A percentile compares a stretch with the other conserved stretches of the same genome.
Conservation (phyloP, 2,329 filamentous ascomycete species). For the Aspergillus udagawae region DNA sequence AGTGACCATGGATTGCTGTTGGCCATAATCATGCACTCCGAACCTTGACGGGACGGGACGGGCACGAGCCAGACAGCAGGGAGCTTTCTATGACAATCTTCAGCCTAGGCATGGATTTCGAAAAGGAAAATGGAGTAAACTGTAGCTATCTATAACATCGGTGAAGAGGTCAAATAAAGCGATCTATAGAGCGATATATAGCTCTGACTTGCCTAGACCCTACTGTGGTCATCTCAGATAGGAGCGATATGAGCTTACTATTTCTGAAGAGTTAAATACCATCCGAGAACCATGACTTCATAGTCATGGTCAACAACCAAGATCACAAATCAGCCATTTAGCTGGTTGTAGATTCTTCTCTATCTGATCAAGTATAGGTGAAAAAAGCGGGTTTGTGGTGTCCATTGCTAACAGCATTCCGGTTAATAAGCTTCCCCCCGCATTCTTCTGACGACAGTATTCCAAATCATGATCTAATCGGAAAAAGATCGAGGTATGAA, state of each 20-base stretch:
- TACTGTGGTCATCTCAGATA: not conserved
- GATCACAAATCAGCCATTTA: not conserved
- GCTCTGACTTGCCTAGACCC: not conserved
- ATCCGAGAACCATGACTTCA: not conserved
- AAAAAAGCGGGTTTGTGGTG: not conserved
- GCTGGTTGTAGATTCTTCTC: not conserved
- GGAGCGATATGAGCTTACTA: not conserved
- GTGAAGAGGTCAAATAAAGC: not conserved
- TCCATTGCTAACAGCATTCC: constrained; percentile 5
- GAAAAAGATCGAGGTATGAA: not conserved
- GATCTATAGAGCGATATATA: not conserved
- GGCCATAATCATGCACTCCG: constrained; percentile 22
- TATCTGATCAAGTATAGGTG: not conserved
- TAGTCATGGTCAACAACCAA: not conserved
- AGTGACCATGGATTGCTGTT: constrained; percentile 25
- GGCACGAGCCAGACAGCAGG: constrained; percentile 6
- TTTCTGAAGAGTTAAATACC: not conserved
- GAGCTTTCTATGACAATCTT: not conserved
- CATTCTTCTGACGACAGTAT: constrained; percentile 2
- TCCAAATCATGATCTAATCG: constrained; percentile 7
- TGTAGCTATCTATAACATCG: not conserved
- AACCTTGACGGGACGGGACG: constrained; percentile 40
- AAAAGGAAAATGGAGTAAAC: not conserved
- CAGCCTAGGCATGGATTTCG: not conserved
- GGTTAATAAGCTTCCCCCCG: not conserved